Evolutionary conservation across 2,329 filamentous ascomycete species (phyloP).

Genomic region (Diaporthe sp.): DNA sequence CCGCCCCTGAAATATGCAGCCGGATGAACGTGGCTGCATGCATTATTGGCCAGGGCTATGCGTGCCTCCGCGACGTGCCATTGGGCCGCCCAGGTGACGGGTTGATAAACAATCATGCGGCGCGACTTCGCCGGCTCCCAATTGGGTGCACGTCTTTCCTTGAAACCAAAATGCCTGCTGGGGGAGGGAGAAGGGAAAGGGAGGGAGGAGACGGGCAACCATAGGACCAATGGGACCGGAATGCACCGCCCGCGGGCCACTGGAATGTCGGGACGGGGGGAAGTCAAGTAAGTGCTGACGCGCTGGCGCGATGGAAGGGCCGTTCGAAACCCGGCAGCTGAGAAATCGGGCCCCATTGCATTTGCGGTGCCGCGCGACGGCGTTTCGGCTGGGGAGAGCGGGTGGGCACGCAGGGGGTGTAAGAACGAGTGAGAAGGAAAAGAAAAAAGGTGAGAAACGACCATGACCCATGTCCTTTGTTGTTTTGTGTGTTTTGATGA

Average conservation of each 20-base stretch:
- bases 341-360: not conserved
- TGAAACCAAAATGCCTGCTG: conserved; percentile 15
- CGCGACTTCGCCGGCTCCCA: conserved; percentile 18
- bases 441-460: conserved; percentile 5
- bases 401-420: not conserved
- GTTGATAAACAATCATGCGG: conserved; percentile 33
- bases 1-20: conserved; percentile 28
- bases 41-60: conserved; percentile 11
- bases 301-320: conserved; percentile 23
- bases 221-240: conserved; percentile 10
- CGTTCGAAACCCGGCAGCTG: conserved; percentile 19
- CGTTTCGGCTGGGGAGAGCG: not conserved
- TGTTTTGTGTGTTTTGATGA: not conserved
- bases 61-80: conserved; percentile 8
- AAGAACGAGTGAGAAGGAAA: not conserved
- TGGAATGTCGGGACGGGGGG: conserved; percentile 9
- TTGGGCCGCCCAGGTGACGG: conserved; percentile 27
- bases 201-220: not conserved
- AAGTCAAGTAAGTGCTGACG: conserved; percentile 1
- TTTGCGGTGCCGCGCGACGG: conserved; percentile 1
- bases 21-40: conserved; percentile 5
- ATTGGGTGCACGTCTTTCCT: conserved; percentile 19
- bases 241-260: conserved; percentile 12
- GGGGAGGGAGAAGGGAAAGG: not conserved
- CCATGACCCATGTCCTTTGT: not conserved